These are phyloP conservation scores for Lactarius sp. DNA, from an alignment of 768 basidiomycete species.

Conservation along the genomic window DNA sequence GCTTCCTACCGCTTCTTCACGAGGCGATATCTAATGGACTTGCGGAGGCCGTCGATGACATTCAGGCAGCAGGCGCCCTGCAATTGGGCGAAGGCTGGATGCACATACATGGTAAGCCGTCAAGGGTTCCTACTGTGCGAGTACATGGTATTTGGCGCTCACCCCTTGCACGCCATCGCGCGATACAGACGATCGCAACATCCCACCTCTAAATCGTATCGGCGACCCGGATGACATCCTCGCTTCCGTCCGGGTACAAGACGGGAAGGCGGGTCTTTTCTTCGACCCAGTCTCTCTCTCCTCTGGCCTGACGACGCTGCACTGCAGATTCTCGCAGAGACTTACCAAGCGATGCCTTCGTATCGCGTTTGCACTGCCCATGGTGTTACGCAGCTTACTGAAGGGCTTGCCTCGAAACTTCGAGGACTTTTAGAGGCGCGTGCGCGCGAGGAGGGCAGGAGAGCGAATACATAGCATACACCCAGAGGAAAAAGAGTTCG, in stretches of 20 bases:
- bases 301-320: not conserved
- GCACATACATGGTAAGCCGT: conserved; percentile 59
- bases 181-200: conserved; percentile 55
- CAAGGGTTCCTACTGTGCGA: not conserved
- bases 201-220: conserved; percentile 69
- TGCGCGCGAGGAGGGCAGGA: conserved; percentile 31
- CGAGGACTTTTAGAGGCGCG: conserved; percentile 35
- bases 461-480: not conserved
- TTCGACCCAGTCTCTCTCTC: not conserved
- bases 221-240: conserved; percentile 85
- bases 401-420: conserved; percentile 54
- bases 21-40: conserved; percentile 52
- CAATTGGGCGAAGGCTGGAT: conserved; percentile 78
- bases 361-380: conserved; percentile 77
- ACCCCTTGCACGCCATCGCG: not conserved
- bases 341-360: conserved; percentile 80
- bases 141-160: not conserved
- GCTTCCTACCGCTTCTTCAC: conserved; percentile 44
- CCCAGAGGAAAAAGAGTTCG: not conserved
- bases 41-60: conserved; percentile 54
- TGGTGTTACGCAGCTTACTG: conserved; percentile 63
- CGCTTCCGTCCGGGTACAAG: conserved; percentile 65
- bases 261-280: conserved; percentile 49
- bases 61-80: conserved; percentile 58
- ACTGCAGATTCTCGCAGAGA: conserved; percentile 56